phyloP scores from a whole-genome alignment of 257 asterid species.

The Salvia rosmarinus region DNA sequence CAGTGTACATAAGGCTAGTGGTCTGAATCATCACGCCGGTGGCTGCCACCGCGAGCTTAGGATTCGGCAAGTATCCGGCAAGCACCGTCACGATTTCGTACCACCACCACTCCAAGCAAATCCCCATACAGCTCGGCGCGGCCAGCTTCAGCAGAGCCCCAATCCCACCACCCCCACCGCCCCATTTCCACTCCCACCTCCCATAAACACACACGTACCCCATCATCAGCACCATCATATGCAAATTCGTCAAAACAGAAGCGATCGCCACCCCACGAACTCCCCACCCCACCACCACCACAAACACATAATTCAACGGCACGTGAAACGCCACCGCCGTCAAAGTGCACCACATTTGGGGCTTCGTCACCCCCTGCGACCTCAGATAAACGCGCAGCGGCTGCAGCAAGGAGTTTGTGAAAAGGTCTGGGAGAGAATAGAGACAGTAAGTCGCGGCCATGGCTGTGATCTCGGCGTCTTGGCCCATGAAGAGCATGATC shows the following conservation, averaged over 20 bases:
- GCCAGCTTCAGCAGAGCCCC: slow-evolving; percentile 64
- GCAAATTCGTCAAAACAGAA: slow-evolving; percentile 78
- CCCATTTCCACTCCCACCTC: slow-evolving; percentile 82
- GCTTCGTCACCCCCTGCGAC: slow-evolving; percentile 89
- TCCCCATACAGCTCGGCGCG: slow-evolving; percentile 81
- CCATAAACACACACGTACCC: slow-evolving; percentile 69
- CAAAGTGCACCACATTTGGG: slow-evolving; percentile 89
- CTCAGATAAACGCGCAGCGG: slow-evolving; percentile 75
- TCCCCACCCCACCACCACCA: slow-evolving; percentile 60
- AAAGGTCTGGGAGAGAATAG: slow-evolving; percentile 76
- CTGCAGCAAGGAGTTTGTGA: slow-evolving; percentile 71
- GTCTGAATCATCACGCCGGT: slow-evolving; percentile 88
- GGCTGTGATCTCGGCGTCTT: slow-evolving; percentile 65
- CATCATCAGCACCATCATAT: slow-evolving; percentile 77
- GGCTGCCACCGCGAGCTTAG: slow-evolving; percentile 89
- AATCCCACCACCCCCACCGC: slow-evolving; percentile 42
- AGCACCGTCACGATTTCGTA: slow-evolving; percentile 86
- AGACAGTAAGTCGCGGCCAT: slow-evolving; percentile 73
- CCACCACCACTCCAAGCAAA: slow-evolving; percentile 99
- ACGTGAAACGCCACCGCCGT: slow-evolving; percentile 72
- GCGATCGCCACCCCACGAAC: slow-evolving; percentile 88
- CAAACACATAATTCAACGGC: slow-evolving; percentile 67
- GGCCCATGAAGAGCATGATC: slow-evolving; percentile 79
- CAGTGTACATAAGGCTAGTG: slow-evolving; percentile 85
- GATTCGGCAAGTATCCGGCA: slow-evolving; percentile 84